Evolutionary conservation across 2,329 filamentous ascomycete species (phyloP), one percentile per base, ranked within the genome.

Genomic region (Colletotrichum tamarilloi): DNA sequence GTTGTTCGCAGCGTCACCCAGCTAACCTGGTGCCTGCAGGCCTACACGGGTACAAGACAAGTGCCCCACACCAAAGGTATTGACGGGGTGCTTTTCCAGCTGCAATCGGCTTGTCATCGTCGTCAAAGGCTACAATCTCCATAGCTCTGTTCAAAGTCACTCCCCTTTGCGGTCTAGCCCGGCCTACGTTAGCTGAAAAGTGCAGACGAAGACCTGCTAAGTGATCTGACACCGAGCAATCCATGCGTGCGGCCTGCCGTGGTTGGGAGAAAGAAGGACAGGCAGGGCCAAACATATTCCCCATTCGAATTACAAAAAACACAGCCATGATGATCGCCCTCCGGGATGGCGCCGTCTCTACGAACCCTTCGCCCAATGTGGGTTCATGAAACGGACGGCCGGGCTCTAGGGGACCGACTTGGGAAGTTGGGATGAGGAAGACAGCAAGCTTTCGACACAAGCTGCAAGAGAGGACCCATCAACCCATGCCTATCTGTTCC

Each of bases 1-100:
- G 70, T 73, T 62, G 67, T 71, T 66, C 67, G 71, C 67, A 65
- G 62, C 71, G 67, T 73, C 67, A 73, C 71, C 62, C 22, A 73
- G 67, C 67, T 66, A 73, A 53, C 60, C 56, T 46, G 59, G 46
- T 60, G 70, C 55, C 67, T 57, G 55, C 32, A 49, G 55, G 26
- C 42, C 55, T 67, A 38, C 49, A 52, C 49, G 49, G 70, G 22
- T 71, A 67, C 62, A 65, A 38, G 46, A 30, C 4, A 12, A 12
- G 1, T 22, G 46, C 35, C 49, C 71, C 67, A 73, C 67, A 53
- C 60, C 30, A 5, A 16, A 73, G 28, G 67, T 73, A 73, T 19
- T 49, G 8, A 22, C 52, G 26, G 60, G 16, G 26, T 56, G 60
- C 26, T 49, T n/a, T 26, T 30, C 24, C 24, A 26, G 65, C 69